Evolutionary conservation across 768 basidiomycete genomes (phyloP).

Genomic region (Daedaleopsis nitida): DNA sequence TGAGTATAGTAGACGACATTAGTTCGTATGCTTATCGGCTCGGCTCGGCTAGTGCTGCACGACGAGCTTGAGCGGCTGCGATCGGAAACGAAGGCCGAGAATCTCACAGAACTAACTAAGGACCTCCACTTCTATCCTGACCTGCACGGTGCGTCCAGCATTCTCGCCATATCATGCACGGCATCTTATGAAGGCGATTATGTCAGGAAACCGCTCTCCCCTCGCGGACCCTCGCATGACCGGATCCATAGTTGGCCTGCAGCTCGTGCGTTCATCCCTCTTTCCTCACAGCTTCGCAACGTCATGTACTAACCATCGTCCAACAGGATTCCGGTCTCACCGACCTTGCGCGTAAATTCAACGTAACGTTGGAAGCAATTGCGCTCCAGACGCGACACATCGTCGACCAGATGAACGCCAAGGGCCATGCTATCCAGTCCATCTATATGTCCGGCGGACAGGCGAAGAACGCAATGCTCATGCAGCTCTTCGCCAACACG

Average conservation of each 20-base stretch:
- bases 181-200: neutral
- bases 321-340: constrained; percentile 64
- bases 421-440: constrained; percentile 78
- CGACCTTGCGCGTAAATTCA: constrained; percentile 90
- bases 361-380: constrained; percentile 90
- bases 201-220: constrained; percentile 89
- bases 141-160: constrained; percentile 65
- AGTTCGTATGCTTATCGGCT: neutral
- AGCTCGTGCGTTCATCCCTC: constrained; percentile 51
- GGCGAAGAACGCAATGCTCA: constrained; percentile 84
- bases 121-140: constrained; percentile 96
- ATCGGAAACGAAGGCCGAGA: constrained; percentile 52
- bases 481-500: constrained; percentile 87
- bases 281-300: no score
- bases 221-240: constrained; percentile 95
- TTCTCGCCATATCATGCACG: neutral
- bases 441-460: constrained; percentile 95
- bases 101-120: constrained; percentile 83
- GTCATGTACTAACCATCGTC: no score
- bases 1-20: constrained; percentile 26
- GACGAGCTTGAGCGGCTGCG: constrained; percentile 71
- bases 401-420: constrained; percentile 84
- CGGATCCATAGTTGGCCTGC: constrained; percentile 86
- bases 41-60: constrained; percentile 58
- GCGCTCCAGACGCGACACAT: constrained; percentile 95